phyloP scores from a whole-genome alignment of 2,329 filamentous ascomycete genomes.

The Coniella vitis region DNA sequence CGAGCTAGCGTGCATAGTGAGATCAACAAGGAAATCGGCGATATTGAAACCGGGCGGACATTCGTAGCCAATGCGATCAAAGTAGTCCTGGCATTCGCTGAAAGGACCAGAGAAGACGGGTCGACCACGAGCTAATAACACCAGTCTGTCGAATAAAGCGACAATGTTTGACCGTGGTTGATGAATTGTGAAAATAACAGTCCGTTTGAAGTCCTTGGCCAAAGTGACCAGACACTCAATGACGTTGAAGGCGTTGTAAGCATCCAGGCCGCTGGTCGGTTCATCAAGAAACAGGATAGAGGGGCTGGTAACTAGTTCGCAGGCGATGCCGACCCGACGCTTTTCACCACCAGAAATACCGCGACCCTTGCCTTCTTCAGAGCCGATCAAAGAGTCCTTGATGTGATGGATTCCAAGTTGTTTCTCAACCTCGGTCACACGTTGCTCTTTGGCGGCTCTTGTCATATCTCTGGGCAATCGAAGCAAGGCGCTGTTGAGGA shows the following conservation, averaged over 20 bases:
- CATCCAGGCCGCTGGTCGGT: conserved; percentile 90
- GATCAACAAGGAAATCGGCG: conserved; percentile 91
- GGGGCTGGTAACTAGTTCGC: conserved; percentile 93
- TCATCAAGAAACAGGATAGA: conserved; percentile 97
- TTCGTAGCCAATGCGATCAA: conserved; percentile 83
- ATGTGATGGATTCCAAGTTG: conserved; percentile 94
- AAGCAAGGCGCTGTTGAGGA: conserved; percentile 85
- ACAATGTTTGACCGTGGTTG: conserved; percentile 98
- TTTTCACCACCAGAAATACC: conserved; percentile 98
- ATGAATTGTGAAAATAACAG: conserved; percentile 97
- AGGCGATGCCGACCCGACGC: conserved; percentile 90
- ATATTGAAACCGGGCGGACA: conserved; percentile 98
- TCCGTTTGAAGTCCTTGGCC: conserved; percentile 93
- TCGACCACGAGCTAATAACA: conserved; percentile 81
- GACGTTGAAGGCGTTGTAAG: conserved; percentile 97
- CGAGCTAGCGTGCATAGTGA: conserved; percentile 89
- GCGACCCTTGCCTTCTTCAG: conserved; percentile 86
- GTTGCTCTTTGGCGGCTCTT: conserved; percentile 77
- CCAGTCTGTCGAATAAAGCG: conserved; percentile 88
- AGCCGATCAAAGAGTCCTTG: conserved; percentile 89
- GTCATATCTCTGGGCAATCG: conserved; percentile 92
- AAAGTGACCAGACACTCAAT: conserved; percentile 91
- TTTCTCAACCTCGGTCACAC: conserved; percentile 87
- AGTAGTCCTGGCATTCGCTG: conserved; percentile 80
- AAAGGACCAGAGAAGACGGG: conserved; percentile 94